Base-by-base conservation (phyloP, 352 stramenopile genomes). In the Halophytophthora batemanensis region DNA sequence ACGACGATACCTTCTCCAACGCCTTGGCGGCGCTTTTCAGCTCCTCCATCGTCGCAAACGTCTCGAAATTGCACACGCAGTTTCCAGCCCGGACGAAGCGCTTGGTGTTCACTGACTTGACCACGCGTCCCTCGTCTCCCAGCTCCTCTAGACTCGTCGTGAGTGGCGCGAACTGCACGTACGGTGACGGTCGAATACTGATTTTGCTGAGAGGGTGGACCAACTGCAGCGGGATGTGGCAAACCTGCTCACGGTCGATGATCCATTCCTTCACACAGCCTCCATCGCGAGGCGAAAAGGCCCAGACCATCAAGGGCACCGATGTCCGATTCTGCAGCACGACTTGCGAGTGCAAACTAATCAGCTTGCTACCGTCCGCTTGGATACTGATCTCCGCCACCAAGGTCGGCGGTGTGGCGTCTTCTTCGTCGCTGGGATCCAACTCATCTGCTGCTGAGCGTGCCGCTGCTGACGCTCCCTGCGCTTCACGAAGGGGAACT, bases 151-250 rank as follows among this genome's bases (percentile, higher is more conserved):
- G 65, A 33, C 71, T 90, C 8, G 85, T 88, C 29, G 82, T 80
- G 6, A 95, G 41, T 22, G 85, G 85, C 10, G 85, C 85, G 56
- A 93, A 95, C 40, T 93, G 81, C 15, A 93, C 82, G 41, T 89
- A 89, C 6, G 80, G 77, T 1, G 82, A 95, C 49, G 85, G 85
- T 1, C 79, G 69, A 35, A 95, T 78, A 64, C 85, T 95, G 51
- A 95, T 87, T 62, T 93, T 92, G 59, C 81, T 93, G 21, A 93
- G 81, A 11, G 82, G 79, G 28, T 95, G 85, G 14, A 93, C 90
- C 28, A 95, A 70, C 39, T 91, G 66, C 10, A 95, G 69, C 18
- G 85, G 85, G 12, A 95, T 80, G 47, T 93, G 71, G 22, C 81
- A 93, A 18, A 90, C 56, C 45, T 93, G 66, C 28, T 93, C 85